Conservation (phyloP, 768 basidiomycete genomes). For the Tulasnella sp. region DNA sequence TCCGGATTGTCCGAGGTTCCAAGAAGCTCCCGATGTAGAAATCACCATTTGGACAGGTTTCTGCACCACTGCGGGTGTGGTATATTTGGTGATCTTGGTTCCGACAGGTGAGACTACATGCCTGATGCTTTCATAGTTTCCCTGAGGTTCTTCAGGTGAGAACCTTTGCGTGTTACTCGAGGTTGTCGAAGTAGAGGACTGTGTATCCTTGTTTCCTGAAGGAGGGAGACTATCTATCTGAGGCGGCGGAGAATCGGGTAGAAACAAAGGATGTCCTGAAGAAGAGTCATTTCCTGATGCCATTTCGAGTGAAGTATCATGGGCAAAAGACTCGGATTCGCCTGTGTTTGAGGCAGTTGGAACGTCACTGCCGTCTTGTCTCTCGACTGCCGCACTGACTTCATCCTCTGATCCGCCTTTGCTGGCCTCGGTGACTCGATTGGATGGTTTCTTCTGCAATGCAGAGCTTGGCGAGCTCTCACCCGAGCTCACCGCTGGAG, state of each 20-base stretch:
- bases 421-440: background rate
- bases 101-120: slow-evolving; percentile 10
- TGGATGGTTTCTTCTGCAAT: background rate
- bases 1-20: slow-evolving; percentile 29
- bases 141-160: too few relatives aligned
- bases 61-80: background rate
- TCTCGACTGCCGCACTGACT: background rate
- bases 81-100: background rate
- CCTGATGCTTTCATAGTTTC: too few relatives aligned
- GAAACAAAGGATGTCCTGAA: too few relatives aligned
- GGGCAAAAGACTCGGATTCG: too few relatives aligned
- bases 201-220: too few relatives aligned
- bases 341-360: too few relatives aligned
- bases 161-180: too few relatives aligned
- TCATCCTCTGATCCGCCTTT: background rate
- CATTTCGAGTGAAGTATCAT: too few relatives aligned
- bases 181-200: too few relatives aligned
- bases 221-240: too few relatives aligned
- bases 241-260: too few relatives aligned
- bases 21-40: slow-evolving; percentile 39
- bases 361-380: background rate
- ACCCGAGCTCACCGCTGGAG: background rate
- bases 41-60: slow-evolving; percentile 34
- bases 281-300: too few relatives aligned
- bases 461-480: background rate